phyloP scores from a whole-genome alignment of 176 grass and related monocot species.

The Musa troglodytarum region DNA sequence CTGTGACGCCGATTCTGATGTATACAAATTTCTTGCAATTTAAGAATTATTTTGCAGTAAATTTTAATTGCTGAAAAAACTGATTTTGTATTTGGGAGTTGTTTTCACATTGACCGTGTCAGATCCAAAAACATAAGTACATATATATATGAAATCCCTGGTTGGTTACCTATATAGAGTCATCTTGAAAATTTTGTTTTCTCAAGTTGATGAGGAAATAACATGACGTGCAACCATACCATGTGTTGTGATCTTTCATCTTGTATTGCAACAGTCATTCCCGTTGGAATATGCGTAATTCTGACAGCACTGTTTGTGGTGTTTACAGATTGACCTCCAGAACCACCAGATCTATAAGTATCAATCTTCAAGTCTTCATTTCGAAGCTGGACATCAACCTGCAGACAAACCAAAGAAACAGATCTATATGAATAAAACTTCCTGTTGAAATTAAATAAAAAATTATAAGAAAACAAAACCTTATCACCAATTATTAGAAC shows the following conservation, averaged over 20 bases:
- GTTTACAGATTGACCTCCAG: slow-evolving; percentile 85
- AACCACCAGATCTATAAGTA: slow-evolving; percentile 80
- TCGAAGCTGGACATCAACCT: slow-evolving; percentile 81
- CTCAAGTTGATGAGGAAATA: background rate
- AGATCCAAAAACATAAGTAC: no score
- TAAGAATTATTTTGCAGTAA: no score
- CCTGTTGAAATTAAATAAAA: background rate
- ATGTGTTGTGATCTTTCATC: slow-evolving; percentile 97
- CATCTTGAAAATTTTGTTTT: background rate
- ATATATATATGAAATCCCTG: no score
- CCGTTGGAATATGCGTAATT: slow-evolving; percentile 83
- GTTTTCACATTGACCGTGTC: no score
- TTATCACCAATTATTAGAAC: background rate
- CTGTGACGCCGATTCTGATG: background rate
- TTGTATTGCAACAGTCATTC: slow-evolving; percentile 85
- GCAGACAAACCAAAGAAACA: background rate
- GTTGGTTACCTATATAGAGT: no score
- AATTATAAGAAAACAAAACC: background rate
- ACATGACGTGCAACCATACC: slow-evolving; percentile 21
- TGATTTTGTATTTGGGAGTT: no score
- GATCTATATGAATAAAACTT: background rate
- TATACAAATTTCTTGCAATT: background rate
- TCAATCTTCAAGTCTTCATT: slow-evolving; percentile 93
- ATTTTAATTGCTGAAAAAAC: no score
- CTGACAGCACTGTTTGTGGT: slow-evolving; percentile 93